Conservation (phyloP, 805 yeast species). For the Starmera amethionina region DNA sequence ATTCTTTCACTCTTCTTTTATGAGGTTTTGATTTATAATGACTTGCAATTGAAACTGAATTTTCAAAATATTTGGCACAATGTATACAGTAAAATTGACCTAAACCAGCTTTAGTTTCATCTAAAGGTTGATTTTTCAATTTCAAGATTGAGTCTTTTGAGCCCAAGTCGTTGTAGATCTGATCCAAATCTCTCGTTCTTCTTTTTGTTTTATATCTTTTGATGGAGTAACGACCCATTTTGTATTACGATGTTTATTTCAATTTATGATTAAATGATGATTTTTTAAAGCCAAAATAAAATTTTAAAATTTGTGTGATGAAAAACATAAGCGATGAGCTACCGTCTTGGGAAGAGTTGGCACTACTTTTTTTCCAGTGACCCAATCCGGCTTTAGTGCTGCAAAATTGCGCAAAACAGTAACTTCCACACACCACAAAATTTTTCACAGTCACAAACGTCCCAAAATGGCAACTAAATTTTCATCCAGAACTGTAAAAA, state of each 20-base stretch:
- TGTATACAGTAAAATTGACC: slow-evolving; percentile 93
- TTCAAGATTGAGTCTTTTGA: slow-evolving; percentile 50
- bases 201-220: slow-evolving; percentile 85
- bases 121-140: slow-evolving; percentile 73
- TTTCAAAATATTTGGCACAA: slow-evolving; percentile 87
- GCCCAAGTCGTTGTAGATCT: slow-evolving; percentile 67
- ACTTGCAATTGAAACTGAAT: slow-evolving; percentile 56
- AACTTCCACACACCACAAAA: background rate
- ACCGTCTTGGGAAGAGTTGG: too few relatives aligned
- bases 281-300: too few relatives aligned
- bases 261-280: too few relatives aligned
- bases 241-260: background rate
- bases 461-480: background rate
- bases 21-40: slow-evolving; percentile 76
- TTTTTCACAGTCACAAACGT: background rate
- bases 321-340: too few relatives aligned
- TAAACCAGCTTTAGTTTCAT: slow-evolving; percentile 85
- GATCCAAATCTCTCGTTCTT: slow-evolving; percentile 77
- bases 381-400: too few relatives aligned
- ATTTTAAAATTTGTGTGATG: too few relatives aligned
- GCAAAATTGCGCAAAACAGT: too few relatives aligned
- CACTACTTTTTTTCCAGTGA: too few relatives aligned
- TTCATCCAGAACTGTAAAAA: background rate
- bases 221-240: slow-evolving; percentile 82
- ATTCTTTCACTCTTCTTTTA: slow-evolving; percentile 72